Percentiles rank a stretch among this genome's conserved stretches.
Evolutionary conservation across 257 asterid genomes (phyloP).

Genomic region (Solanum sparsipilum): DNA sequence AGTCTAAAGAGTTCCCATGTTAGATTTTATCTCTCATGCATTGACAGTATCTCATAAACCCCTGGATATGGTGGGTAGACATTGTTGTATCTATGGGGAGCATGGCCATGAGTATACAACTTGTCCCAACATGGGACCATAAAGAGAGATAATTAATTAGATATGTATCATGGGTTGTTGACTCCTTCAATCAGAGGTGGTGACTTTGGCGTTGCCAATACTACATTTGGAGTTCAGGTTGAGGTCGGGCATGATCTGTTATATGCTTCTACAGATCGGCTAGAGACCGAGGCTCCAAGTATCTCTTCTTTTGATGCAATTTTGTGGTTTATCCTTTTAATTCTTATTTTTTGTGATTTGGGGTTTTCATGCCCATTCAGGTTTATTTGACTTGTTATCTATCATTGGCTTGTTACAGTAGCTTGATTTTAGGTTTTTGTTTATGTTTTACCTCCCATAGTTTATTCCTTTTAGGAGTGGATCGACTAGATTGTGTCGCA

Average conservation of each 20-base stretch:
- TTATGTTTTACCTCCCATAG: not conserved
- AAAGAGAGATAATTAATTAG: no score
- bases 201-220: not conserved
- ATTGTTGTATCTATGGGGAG: not conserved
- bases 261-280: not conserved
- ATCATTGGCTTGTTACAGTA: not conserved
- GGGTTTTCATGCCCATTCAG: not conserved
- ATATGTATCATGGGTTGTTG: no score
- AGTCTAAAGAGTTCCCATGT: not conserved
- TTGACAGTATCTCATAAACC: not conserved
- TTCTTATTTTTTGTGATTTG: no score
- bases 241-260: not conserved
- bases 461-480: not conserved
- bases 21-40: no score
- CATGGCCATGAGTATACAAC: not conserved
- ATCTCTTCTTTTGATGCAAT: not conserved
- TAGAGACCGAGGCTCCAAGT: not conserved
- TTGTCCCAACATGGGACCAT: not conserved
- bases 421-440: not conserved
- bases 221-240: not conserved
- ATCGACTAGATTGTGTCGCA: not conserved
- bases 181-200: not conserved
- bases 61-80: not conserved
- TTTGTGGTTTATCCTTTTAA: not conserved
- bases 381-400: no score